Percentiles rank a stretch among this genome's conserved stretches.
Evolutionary conservation across 2,329 filamentous ascomycete species (phyloP).

Genomic region (Nigrospora osmanthi): DNA sequence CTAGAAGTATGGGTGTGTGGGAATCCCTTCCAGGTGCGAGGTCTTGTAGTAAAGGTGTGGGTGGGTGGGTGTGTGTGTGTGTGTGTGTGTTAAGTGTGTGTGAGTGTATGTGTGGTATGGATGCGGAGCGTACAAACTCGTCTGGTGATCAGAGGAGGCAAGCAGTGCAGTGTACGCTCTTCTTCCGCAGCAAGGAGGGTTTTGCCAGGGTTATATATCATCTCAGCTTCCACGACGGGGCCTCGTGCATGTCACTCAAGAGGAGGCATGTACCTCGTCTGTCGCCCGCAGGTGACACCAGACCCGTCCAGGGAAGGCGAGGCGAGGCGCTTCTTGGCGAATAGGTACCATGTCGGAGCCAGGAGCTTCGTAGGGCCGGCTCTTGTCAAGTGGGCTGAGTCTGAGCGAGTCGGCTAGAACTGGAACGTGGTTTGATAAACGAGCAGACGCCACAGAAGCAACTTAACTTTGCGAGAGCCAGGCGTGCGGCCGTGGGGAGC

Average conservation of each 20-base stretch:
- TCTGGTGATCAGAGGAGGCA: too few relatives aligned
- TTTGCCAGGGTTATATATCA: too few relatives aligned
- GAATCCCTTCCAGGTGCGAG: too few relatives aligned
- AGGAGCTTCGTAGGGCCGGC: conserved; percentile 5
- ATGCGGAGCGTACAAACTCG: too few relatives aligned
- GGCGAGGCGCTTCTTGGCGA: conserved; percentile 1
- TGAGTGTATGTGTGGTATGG: too few relatives aligned
- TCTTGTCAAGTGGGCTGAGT: conserved; percentile 5
- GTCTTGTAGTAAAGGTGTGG: too few relatives aligned
- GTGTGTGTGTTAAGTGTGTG: too few relatives aligned
- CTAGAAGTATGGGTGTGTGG: too few relatives aligned
- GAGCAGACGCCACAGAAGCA: conserved; percentile 11
- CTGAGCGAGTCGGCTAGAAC: conserved; percentile 2
- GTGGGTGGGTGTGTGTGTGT: too few relatives aligned
- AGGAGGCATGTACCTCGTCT: conserved; percentile 1
- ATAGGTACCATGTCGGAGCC: conserved; percentile 5
- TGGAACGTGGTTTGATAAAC: conserved; percentile 19
- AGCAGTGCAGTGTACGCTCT: too few relatives aligned
- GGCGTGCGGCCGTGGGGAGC: neutral
- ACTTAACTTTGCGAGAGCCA: neutral
- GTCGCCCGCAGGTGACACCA: conserved; percentile 6
- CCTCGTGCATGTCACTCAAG: neutral
- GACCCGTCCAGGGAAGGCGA: conserved; percentile 6
- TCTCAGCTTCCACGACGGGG: too few relatives aligned
- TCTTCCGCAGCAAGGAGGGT: too few relatives aligned